Evolutionary conservation across 225 moss, liverwort and hornwort genomes (phyloP).

Genomic region (Pleurozium schreberi): DNA sequence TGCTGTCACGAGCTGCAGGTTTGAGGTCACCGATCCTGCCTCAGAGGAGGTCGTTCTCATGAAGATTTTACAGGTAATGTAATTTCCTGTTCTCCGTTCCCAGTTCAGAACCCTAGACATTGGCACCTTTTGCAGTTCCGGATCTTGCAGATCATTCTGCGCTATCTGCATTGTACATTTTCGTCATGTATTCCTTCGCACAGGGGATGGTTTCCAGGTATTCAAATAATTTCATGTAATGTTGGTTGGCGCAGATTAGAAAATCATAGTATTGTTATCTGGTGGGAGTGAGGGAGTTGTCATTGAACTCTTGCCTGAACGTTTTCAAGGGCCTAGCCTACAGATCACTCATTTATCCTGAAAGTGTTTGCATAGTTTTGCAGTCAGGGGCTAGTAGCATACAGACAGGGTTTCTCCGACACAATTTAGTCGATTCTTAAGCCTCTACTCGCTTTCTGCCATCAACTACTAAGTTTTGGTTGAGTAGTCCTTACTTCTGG

Average conservation of each 20-base stretch:
- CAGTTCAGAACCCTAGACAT: not conserved
- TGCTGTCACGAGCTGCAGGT: slow-evolving; percentile 94
- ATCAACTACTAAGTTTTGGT: not conserved
- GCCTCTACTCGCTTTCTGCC: not conserved
- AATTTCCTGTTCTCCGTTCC: not conserved
- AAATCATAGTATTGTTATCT: not conserved
- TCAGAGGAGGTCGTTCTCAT: slow-evolving; percentile 97
- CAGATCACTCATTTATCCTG: not conserved
- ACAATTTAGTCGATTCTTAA: not conserved
- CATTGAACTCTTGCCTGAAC: not conserved
- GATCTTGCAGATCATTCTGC: not conserved
- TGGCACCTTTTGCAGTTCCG: not conserved
- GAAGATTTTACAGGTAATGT: slow-evolving; percentile 82
- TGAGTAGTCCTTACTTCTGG: not conserved
- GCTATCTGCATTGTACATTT: not conserved
- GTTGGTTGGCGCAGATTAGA: not conserved
- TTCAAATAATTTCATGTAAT: not conserved
- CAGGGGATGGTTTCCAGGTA: not conserved
- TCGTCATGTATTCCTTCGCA: not conserved
- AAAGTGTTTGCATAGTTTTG: not conserved
- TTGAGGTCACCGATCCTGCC: slow-evolving; percentile 97
- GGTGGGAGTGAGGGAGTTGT: not conserved
- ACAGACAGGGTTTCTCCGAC: not conserved
- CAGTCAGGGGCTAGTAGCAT: not conserved
- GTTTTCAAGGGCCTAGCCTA: not conserved